Conservation (phyloP, 2,329 filamentous ascomycete species). For the Xylaria digitata region DNA sequence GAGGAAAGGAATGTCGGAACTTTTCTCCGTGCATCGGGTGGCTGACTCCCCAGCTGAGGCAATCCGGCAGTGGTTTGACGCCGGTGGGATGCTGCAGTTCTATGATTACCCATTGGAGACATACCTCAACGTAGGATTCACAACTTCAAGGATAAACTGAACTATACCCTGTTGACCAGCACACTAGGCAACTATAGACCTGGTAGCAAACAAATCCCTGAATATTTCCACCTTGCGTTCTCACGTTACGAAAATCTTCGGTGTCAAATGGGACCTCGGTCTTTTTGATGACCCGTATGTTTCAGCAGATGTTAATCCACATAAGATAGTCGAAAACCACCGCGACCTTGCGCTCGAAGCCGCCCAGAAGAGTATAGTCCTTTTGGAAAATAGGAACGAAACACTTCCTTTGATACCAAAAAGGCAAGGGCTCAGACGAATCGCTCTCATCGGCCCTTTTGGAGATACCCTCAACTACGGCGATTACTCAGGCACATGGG, state of each 20-base stretch:
- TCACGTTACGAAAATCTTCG: slow-evolving; percentile 53
- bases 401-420: slow-evolving; percentile 52
- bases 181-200: slow-evolving; percentile 47
- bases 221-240: slow-evolving; percentile 51
- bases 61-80: slow-evolving; percentile 58
- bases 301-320: slow-evolving; percentile 50
- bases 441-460: slow-evolving; percentile 57
- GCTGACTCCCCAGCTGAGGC: slow-evolving; percentile 54
- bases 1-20: slow-evolving; percentile 47
- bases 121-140: slow-evolving; percentile 51
- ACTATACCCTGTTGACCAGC: slow-evolving; percentile 48
- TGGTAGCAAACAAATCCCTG: slow-evolving; percentile 53
- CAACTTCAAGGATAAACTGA: slow-evolving; percentile 46
- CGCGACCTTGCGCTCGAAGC: slow-evolving; percentile 55
- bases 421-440: slow-evolving; percentile 48
- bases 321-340: slow-evolving; percentile 52
- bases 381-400: slow-evolving; percentile 56
- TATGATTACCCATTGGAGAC: slow-evolving; percentile 57
- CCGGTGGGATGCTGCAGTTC: slow-evolving; percentile 59
- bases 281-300: slow-evolving; percentile 56
- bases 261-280: slow-evolving; percentile 58
- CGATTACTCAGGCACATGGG: slow-evolving; percentile 57
- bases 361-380: slow-evolving; percentile 56
- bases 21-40: slow-evolving; percentile 53
- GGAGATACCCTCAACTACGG: slow-evolving; percentile 57